These are phyloP conservation scores for Linnemannia hyalina DNA, from an alignment of 192 early-diverging fungal genomes.

Conservation along the genomic window DNA sequence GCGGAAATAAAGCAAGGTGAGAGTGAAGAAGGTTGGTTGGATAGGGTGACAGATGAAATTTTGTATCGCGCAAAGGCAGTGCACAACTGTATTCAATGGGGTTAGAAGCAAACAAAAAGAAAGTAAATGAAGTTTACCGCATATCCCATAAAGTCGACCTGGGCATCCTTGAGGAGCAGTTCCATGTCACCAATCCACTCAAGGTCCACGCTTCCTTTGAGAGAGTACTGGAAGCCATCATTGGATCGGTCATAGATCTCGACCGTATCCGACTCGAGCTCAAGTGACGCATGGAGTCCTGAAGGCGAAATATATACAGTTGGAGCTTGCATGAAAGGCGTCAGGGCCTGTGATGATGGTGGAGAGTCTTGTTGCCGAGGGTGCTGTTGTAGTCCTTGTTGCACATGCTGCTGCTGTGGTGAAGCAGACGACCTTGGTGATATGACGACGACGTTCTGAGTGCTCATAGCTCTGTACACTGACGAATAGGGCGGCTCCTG, in stretches of 20 bases:
- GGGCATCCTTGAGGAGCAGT: conserved; percentile 42
- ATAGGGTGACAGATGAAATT: background rate
- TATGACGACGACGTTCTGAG: conserved; percentile 10
- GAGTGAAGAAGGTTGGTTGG: background rate
- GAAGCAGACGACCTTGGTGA: background rate
- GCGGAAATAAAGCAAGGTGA: background rate
- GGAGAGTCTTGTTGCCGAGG: background rate
- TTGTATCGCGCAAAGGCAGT: background rate
- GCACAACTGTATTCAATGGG: background rate
- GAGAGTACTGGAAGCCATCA: conserved; percentile 46
- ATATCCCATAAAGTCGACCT: conserved; percentile 55
- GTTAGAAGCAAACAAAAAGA: background rate
- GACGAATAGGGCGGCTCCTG: conserved; percentile 22
- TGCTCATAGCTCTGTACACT: background rate
- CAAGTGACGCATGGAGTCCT: conserved; percentile 24
- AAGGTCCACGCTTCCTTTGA: conserved; percentile 42
- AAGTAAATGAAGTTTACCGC: conserved; percentile 33
- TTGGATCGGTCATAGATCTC: conserved; percentile 54
- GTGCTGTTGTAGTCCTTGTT: background rate
- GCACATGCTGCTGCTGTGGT: background rate
- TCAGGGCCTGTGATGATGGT: background rate
- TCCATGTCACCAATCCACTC: conserved; percentile 30
- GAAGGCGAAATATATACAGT: conserved; percentile 5
- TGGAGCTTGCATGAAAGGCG: background rate
- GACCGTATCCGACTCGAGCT: conserved; percentile 44